These are phyloP conservation scores for Tanozyma kutaoensis DNA, from an alignment of 805 yeast species.

Conservation along the genomic window DNA sequence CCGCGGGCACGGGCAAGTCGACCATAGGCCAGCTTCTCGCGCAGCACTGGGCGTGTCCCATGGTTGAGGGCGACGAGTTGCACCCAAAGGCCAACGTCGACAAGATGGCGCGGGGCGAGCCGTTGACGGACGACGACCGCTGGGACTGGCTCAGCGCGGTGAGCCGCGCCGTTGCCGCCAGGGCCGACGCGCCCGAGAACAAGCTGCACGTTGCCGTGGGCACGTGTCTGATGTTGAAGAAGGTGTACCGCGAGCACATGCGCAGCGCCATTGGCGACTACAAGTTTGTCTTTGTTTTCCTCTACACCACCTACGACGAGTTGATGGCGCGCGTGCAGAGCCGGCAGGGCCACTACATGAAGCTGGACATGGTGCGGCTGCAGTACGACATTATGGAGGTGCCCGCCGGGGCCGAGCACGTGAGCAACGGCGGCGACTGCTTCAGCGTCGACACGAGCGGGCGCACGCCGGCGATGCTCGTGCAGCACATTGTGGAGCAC, in stretches of 20 bases:
- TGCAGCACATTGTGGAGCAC: too few relatives aligned
- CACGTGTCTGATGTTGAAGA: slow-evolving; percentile 79
- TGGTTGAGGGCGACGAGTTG: slow-evolving; percentile 74
- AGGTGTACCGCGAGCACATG: slow-evolving; percentile 52
- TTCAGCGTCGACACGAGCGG: slow-evolving; percentile 20
- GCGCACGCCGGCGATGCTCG: too few relatives aligned
- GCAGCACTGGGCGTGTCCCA: slow-evolving; percentile 33
- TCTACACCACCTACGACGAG: slow-evolving; percentile 51
- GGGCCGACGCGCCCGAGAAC: slow-evolving; percentile 15
- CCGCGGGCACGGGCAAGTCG: slow-evolving; percentile 92
- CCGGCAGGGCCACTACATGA: slow-evolving; percentile 81
- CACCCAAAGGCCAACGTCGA: slow-evolving; percentile 62
- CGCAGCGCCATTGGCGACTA: slow-evolving; percentile 18
- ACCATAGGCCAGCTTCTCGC: slow-evolving; percentile 53
- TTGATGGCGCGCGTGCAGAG: slow-evolving; percentile 44
- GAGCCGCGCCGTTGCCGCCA: slow-evolving; percentile 22
- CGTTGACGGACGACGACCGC: slow-evolving; percentile 81
- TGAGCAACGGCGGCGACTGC: slow-evolving; percentile 22
- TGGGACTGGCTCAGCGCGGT: slow-evolving; percentile 75
- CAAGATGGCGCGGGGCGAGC: slow-evolving; percentile 74
- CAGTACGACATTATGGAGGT: slow-evolving; percentile 68
- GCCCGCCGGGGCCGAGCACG: slow-evolving; percentile 34
- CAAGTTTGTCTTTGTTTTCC: slow-evolving; percentile 46
- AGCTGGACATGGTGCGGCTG: slow-evolving; percentile 67
- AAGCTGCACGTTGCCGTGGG: slow-evolving; percentile 32